These are phyloP conservation scores for Telfairia occidentalis DNA, from an alignment of 331 rosid genomes.

Conservation along the genomic window DNA sequence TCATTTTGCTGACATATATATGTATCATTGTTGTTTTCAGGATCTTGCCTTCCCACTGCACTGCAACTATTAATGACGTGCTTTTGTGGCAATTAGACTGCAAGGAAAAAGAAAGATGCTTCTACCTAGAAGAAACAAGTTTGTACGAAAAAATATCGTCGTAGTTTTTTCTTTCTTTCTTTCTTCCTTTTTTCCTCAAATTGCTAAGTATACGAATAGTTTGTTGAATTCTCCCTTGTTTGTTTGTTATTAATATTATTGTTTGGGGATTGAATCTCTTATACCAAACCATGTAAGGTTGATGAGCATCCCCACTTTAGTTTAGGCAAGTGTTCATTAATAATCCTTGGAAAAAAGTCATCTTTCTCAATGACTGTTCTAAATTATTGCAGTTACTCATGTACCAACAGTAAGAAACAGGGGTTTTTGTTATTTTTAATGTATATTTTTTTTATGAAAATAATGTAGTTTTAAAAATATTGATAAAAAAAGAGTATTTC, in stretches of 20 bases:
- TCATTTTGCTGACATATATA: not conserved
- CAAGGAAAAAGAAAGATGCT: not conserved
- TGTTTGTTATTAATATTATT: not conserved
- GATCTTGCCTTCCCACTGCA: not conserved
- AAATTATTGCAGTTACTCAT: not conserved
- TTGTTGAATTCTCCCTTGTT: not conserved
- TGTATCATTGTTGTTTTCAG: not conserved
- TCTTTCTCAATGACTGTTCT: not conserved
- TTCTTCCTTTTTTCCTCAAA: not conserved
- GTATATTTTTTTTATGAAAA: no score
- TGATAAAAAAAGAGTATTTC: no score
- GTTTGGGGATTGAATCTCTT: slow-evolving; percentile 3
- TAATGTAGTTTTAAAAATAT: no score
- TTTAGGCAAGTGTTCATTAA: not conserved
- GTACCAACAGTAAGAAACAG: no score
- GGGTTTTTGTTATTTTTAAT: no score
- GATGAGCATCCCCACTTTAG: not conserved
- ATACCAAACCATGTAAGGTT: not conserved
- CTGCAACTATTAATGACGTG: slow-evolving; percentile 8
- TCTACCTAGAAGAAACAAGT: not conserved
- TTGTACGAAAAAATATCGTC: not conserved
- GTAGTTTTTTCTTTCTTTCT: not conserved
- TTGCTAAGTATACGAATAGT: not conserved
- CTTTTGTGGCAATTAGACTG: not conserved
- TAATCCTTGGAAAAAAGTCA: not conserved